Conservation (phyloP, 805 yeast genomes). For the Ascoidea rubescens region DNA sequence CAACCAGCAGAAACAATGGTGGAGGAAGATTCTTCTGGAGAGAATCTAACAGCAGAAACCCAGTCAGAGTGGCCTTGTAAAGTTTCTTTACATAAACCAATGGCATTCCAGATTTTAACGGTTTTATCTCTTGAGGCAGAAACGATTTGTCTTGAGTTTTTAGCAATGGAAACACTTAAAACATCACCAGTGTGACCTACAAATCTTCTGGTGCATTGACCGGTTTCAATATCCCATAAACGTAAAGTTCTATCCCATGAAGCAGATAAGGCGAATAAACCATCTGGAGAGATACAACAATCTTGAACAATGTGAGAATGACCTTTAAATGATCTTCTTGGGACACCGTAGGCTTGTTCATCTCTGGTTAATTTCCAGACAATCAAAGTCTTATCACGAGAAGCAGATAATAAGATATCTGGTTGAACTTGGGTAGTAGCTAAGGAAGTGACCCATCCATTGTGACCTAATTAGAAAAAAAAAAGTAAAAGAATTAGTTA, state of each 20-base stretch:
- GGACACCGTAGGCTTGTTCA: conserved; percentile 94
- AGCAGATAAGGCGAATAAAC: conserved; percentile 94
- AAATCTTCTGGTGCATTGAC: conserved; percentile 87
- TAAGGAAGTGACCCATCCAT: conserved; percentile 96
- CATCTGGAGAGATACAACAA: conserved; percentile 94
- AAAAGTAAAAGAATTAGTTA: conserved; percentile 2
- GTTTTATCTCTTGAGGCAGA: conserved; percentile 97
- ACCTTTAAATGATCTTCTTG: conserved; percentile 94
- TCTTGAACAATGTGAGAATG: conserved; percentile 99
- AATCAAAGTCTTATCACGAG: conserved; percentile 97
- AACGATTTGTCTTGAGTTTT: conserved; percentile 93
- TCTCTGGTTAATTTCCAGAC: conserved; percentile 96
- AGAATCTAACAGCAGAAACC: conserved; percentile 97
- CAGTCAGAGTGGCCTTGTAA: conserved; percentile 96
- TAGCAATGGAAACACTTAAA: conserved; percentile 89
- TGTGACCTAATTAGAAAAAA: conserved; percentile 35
- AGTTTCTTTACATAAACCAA: conserved; percentile 93
- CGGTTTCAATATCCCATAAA: conserved; percentile 94
- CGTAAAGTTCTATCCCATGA: conserved; percentile 99
- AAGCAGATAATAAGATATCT: conserved; percentile 93
- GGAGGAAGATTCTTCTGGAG: conserved; percentile 60
- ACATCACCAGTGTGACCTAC: conserved; percentile 98
- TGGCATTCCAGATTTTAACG: conserved; percentile 98
- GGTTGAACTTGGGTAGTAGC: conserved; percentile 98
- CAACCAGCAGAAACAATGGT: conserved; percentile 94